These are phyloP conservation scores for Penicillium sp. DNA, from an alignment of 2,329 filamentous ascomycete species.

Conservation along the genomic window DNA sequence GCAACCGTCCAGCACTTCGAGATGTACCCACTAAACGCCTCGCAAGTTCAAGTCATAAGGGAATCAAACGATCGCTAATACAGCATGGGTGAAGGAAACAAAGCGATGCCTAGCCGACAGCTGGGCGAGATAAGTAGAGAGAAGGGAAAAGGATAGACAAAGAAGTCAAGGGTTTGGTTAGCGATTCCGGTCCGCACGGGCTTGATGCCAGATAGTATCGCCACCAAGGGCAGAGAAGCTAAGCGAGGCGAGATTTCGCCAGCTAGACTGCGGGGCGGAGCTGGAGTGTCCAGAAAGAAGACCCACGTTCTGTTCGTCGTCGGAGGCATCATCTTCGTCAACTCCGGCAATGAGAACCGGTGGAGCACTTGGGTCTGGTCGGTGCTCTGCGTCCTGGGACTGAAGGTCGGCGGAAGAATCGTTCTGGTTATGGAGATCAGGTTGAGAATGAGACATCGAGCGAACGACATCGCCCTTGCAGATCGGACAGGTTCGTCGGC, in stretches of 20 bases:
- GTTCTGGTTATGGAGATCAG: conserved; percentile 37
- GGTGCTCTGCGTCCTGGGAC: conserved; percentile 51
- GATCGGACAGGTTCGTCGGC: conserved; percentile 95
- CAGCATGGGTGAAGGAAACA: conserved; percentile 34
- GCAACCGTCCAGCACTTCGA: conserved; percentile 30
- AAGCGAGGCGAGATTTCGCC: conserved; percentile 52
- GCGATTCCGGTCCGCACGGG: conserved; percentile 47
- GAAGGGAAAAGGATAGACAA: conserved; percentile 23
- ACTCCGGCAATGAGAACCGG: conserved; percentile 54
- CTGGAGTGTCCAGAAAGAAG: conserved; percentile 42
- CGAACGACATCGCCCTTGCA: conserved; percentile 95
- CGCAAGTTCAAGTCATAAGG: conserved; percentile 26
- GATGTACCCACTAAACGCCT: conserved; percentile 38
- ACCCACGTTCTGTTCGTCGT: conserved; percentile 52
- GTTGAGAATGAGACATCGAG: conserved; percentile 58
- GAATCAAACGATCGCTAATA: conserved; percentile 43
- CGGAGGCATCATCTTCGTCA: conserved; percentile 45
- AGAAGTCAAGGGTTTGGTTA: conserved; percentile 29
- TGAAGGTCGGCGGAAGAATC: conserved; percentile 55
- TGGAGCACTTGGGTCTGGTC: conserved; percentile 57
- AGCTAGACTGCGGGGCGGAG: conserved; percentile 46
- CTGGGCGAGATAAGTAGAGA: conserved; percentile 20
- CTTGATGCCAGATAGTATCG: conserved; percentile 54
- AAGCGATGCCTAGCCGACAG: conserved; percentile 21
- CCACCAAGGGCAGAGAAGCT: conserved; percentile 55